Conservation (phyloP, 2,329 filamentous ascomycete species). For the Beauveria pseudobassiana region DNA sequence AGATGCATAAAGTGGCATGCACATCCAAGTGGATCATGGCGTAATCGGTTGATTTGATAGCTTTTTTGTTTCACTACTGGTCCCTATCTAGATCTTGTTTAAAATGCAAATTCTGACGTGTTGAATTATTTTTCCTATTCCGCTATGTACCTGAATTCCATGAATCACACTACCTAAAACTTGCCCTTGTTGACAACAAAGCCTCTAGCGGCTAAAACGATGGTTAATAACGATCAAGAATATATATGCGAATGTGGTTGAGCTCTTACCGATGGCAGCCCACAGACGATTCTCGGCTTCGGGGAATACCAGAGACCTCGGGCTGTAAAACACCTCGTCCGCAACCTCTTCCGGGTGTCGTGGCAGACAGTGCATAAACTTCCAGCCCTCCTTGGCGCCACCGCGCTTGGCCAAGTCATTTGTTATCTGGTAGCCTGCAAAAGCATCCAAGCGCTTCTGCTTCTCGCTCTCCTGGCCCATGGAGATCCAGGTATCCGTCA, state of each 20-base stretch:
- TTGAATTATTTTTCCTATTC: background rate
- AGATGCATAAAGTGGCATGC: background rate
- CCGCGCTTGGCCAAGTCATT: conserved; percentile 74
- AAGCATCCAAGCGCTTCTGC: conserved; percentile 68
- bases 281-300: conserved; percentile 94
- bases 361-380: conserved; percentile 97
- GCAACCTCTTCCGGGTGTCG: conserved; percentile 87
- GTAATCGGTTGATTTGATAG: conserved; percentile 14
- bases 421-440: conserved; percentile 88
- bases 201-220: conserved; percentile 66
- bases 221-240: background rate
- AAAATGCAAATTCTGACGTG: conserved; percentile 2
- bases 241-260: no score
- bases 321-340: conserved; percentile 90
- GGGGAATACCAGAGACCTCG: conserved; percentile 78
- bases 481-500: conserved; percentile 96
- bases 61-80: conserved; percentile 4
- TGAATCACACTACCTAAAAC: conserved; percentile 36
- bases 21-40: conserved; percentile 14
- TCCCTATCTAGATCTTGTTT: conserved; percentile 6
- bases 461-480: conserved; percentile 95
- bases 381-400: conserved; percentile 83
- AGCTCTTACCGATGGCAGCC: conserved; percentile 66
- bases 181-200: conserved; percentile 94
- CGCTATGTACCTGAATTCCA: background rate